Evolutionary conservation across 345 rosid species (phyloP), one percentile per base, ranked within the genome.

Genomic region (Lumnitzera littorea): DNA sequence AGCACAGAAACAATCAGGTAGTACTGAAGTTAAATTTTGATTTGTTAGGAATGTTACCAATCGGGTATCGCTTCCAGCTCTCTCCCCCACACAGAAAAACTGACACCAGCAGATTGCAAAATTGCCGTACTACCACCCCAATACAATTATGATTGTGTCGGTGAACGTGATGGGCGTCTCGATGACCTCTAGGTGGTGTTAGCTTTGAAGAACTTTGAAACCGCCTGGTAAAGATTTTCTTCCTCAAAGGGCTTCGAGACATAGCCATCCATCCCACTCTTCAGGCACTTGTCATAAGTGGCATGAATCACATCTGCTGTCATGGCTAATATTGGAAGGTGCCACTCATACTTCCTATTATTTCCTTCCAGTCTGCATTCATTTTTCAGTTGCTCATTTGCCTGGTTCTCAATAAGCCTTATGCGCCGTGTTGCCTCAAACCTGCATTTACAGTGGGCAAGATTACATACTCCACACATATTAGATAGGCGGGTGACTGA

Each of bases 221-320:
- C 90, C 8, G 90, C 95, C 71, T 80, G 88, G 54, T 86, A 88
- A 11, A 94, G 95, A 69, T 86, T 94, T 70, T 90, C 97, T 70
- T 90, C 99, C 70, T 94, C 96, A 1, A 94, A 90, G 2, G 97
- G 97, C 74, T 94, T 94, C 0, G 99, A 90, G 62, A 94, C 97
- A 3, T 94, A 90, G 47, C 97, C 96, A 36, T 94, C 99, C 99
- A 94, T 94, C 53, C 99, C 99, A 20, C 89, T 72, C 68, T 83
- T 82, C 64, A 88, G 67, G 81, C 99, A 88, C 64, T 90, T 70
- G 0, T 94, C 99, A 20, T 82, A 80, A 1, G 99, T 94, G 0
- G 97, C 95, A 6, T 94, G 96, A 62, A 94, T 90, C 71, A 94
- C 96, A 60, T 94, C 99, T 0, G 99, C 99, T 1, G 99, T 94